Percentiles rank a stretch among this genome's conserved stretches.
Evolutionary conservation across 1,284 basidiomycete genomes (phyloP).

Genomic region (Apiotrichum gamsii): DNA sequence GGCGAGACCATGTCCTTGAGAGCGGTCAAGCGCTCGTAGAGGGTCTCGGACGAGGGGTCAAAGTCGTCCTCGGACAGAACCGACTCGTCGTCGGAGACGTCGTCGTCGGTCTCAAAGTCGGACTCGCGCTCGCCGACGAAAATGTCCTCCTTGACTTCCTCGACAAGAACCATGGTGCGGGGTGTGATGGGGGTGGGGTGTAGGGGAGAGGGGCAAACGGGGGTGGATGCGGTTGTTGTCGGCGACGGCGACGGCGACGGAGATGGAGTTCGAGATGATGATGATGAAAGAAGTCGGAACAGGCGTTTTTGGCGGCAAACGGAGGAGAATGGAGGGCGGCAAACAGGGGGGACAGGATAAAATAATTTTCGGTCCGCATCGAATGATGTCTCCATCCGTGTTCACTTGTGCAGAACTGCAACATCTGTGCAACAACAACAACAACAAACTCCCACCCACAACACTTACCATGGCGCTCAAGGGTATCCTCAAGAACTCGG

Average conservation of each 20-base stretch:
- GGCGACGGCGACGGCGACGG: neutral
- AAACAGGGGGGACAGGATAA: conserved; percentile 4
- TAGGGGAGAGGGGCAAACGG: conserved; percentile 1
- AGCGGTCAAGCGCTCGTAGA: conserved; percentile 81
- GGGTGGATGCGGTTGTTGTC: neutral
- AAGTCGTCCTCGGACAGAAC: conserved; percentile 35
- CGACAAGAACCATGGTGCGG: conserved; percentile 42
- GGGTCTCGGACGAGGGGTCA: conserved; percentile 56
- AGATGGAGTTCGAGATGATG: neutral
- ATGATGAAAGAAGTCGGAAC: neutral
- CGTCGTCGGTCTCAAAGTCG: conserved; percentile 40
- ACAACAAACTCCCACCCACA: neutral
- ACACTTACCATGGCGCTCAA: conserved; percentile 12
- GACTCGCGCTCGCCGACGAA: conserved; percentile 33
- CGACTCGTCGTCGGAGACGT: conserved; percentile 28
- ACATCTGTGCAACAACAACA: neutral
- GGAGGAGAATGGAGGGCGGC: neutral
- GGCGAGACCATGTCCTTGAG: conserved; percentile 94
- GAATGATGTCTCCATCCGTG: conserved; percentile 1
- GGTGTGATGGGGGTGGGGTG: neutral
- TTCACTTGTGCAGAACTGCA: neutral
- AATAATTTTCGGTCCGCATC: conserved; percentile 13
- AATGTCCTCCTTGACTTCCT: conserved; percentile 42
- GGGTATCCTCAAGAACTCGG: conserved; percentile 16
- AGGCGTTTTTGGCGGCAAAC: neutral